A percentile compares a stretch with the other conserved stretches of the same genome.
phyloP scores from a whole-genome alignment of 495 filamentous ascomycete species.

The Podospora comata region DNA sequence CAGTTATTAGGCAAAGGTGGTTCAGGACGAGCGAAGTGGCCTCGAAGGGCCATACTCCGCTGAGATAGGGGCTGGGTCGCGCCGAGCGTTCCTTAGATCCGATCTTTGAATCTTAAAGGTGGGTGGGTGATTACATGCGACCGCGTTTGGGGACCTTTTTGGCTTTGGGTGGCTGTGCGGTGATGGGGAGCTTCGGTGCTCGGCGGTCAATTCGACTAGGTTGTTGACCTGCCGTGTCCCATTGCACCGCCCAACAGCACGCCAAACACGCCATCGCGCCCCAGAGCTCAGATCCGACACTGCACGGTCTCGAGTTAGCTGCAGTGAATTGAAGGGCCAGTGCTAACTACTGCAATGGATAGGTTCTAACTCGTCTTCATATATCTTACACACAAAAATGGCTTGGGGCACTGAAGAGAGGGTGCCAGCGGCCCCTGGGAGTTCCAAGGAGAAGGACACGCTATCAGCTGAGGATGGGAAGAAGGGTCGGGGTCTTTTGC shows the following conservation, averaged over 20 bases:
- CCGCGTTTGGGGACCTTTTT: background rate
- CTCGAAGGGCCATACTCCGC: slow-evolving; percentile 24
- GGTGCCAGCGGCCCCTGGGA: slow-evolving; percentile 38
- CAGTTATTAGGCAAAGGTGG: slow-evolving; percentile 16
- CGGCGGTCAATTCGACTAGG: background rate
- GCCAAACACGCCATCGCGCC: background rate
- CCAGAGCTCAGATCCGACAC: background rate
- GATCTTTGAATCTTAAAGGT: slow-evolving; percentile 23
- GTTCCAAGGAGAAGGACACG: slow-evolving; percentile 48
- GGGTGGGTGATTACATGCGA: slow-evolving; percentile 8
- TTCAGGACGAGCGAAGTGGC: slow-evolving; percentile 21
- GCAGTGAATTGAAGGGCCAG: background rate
- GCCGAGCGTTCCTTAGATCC: slow-evolving; percentile 16
- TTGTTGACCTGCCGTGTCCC: background rate
- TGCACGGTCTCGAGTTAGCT: background rate
- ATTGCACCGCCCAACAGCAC: background rate
- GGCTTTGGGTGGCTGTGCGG: background rate
- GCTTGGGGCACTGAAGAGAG: slow-evolving; percentile 37
- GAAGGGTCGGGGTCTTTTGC: slow-evolving; percentile 53
- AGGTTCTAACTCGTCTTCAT: slow-evolving; percentile 6
- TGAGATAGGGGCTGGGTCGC: slow-evolving; percentile 29
- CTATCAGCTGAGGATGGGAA: slow-evolving; percentile 47
- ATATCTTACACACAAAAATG: slow-evolving; percentile 29
- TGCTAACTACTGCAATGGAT: background rate
- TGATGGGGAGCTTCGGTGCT: background rate